Evolutionary conservation across 2,329 filamentous ascomycete genomes (phyloP), one percentile per base, ranked within the genome.

Genomic region (Ophiostoma sp.): DNA sequence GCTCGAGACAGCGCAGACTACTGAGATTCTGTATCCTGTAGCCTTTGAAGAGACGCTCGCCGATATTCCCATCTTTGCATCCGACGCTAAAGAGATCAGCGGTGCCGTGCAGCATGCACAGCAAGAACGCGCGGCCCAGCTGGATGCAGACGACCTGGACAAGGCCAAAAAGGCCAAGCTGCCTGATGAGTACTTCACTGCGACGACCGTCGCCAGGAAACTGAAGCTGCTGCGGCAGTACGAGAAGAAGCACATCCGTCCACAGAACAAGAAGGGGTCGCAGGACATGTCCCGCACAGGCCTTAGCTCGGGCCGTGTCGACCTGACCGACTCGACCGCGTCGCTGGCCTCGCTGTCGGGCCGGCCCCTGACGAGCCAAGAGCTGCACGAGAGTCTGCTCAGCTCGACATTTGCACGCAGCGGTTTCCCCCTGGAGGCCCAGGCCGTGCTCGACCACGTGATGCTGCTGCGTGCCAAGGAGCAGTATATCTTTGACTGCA

Each of bases 401-500:
- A 76, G 76, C 8, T 79, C 79, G 0, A 79, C 82, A 12, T 74
- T 79, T 40, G 78, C 81, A 58, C 79, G 79, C 2, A 78, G 77
- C 52, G 81, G 80, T 0, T 78, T 86, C 5, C 81, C 84, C 0
- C 79, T 78, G 55, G 79, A 83, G 69, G 84, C 83, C 0, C 83
- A 85, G 66, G 78, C 78, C 14, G 75, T 85, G 7, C 74, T 87
- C 12, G 83, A 88, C 70, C 83, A 88, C 70, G 76, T 81, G 4
- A 87, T 87, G 81, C 77, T 89, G 9, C 77, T 85, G 49, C 84
- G 87, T 16, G 85, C 86, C 7, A 84, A 84, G 71, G 85, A 87
- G 72, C 83, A 81, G 67, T 89, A 89, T 71, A 77, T 89, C 0
- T 88, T 89, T 70, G 81, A 93, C 73, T 87, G 86, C 69, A 77